A percentile compares a stretch with the other conserved stretches of the same genome.
These are phyloP conservation scores for Clavariopsis aquatica DNA, from an alignment of 495 filamentous ascomycete species.

Conservation along the genomic window DNA sequence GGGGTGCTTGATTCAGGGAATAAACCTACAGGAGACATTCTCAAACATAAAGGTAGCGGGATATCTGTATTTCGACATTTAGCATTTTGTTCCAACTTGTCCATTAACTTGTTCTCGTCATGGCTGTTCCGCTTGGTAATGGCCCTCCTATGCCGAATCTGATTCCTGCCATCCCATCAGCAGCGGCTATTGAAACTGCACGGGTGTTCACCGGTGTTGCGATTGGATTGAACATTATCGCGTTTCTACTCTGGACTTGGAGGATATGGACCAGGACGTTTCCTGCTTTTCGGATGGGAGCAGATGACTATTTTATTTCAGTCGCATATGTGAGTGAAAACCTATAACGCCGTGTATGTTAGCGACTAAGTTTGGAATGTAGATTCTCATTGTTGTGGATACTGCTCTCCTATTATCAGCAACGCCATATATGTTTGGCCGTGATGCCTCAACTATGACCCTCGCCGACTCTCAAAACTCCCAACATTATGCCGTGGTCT, in stretches of 20 bases:
- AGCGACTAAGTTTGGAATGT: neutral
- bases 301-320: slow-evolving; percentile 19
- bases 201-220: slow-evolving; percentile 1
- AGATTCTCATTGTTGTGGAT: slow-evolving; percentile 29
- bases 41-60: too few relatives aligned
- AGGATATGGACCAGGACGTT: slow-evolving; percentile 17
- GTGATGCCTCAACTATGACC: slow-evolving; percentile 5
- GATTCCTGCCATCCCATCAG: slow-evolving; percentile 5
- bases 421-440: slow-evolving; percentile 5
- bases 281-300: slow-evolving; percentile 6
- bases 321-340: slow-evolving; percentile 15
- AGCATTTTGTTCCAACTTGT: too few relatives aligned
- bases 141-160: neutral
- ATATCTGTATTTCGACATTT: too few relatives aligned
- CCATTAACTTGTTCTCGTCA: too few relatives aligned
- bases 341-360: neutral
- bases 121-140: too few relatives aligned
- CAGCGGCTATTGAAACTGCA: neutral
- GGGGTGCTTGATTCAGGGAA: too few relatives aligned
- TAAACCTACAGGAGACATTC: too few relatives aligned
- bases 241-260: slow-evolving; percentile 4
- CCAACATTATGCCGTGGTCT: slow-evolving; percentile 32
- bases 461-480: slow-evolving; percentile 18
- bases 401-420: slow-evolving; percentile 9
- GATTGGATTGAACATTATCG: slow-evolving; percentile 6